These are phyloP conservation scores for Nelumbo lutea DNA, from an alignment of 164 flowering plant genomes.

Conservation along the genomic window DNA sequence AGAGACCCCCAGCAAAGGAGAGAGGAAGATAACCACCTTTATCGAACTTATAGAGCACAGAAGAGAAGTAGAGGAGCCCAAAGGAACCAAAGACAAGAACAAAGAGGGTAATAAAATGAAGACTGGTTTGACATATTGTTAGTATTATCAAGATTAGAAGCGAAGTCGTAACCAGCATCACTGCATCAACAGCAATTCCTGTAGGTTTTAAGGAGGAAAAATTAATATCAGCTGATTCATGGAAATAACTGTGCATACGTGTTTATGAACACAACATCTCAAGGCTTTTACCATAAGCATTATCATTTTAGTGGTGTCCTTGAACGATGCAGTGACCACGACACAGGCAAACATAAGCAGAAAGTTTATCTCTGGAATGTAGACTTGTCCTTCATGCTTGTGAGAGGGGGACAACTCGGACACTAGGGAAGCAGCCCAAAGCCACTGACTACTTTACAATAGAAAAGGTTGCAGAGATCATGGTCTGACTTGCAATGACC, in stretches of 20 bases:
- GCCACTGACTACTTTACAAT: conserved; percentile 21
- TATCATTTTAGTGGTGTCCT: conserved; percentile 21
- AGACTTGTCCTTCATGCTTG: conserved; percentile 25
- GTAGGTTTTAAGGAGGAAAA: conserved; percentile 2
- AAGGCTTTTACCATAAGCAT: conserved; percentile 22
- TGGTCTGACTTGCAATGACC: conserved; percentile 23
- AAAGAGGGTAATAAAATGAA: conserved; percentile 10
- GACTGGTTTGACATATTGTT: conserved; percentile 21
- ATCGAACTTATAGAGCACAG: conserved; percentile 25
- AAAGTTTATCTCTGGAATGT: conserved; percentile 27
- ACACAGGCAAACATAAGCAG: conserved; percentile 24
- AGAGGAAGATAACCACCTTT: conserved; percentile 27
- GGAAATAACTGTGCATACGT: background rate
- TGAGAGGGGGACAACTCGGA: conserved; percentile 20
- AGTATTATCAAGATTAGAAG: conserved; percentile 21
- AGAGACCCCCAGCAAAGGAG: conserved; percentile 16
- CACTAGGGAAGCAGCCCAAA: conserved; percentile 25
- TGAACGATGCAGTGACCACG: conserved; percentile 17
- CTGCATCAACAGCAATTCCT: conserved; percentile 28
- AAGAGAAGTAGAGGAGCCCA: conserved; percentile 21
- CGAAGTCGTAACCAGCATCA: conserved; percentile 20
- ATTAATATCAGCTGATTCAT: background rate
- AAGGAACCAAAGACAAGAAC: conserved; percentile 15
- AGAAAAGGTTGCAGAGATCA: conserved; percentile 23
- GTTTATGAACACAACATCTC: background rate